Evolutionary conservation across 176 grass and related monocot species (phyloP), one percentile per base, ranked within the genome.

Genomic region (Phoenix dactylifera): DNA sequence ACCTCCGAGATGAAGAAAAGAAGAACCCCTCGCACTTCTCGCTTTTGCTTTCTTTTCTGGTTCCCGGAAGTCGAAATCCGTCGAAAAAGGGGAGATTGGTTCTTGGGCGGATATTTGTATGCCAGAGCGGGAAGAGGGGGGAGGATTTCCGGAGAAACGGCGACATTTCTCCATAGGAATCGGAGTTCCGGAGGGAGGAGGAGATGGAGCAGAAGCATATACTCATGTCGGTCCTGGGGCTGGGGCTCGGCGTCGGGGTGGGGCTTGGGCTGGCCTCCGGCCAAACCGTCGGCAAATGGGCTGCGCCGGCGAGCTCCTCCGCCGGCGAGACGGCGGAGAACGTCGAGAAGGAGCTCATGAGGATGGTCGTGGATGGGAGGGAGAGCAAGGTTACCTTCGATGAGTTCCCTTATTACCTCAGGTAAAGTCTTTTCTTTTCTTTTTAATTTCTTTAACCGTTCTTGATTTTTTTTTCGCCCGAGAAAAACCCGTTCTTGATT

Each of bases 201-300:
- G 48, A 15, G 57, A 95, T 91, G 93, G 93, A 97, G 84, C 87
- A 97, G 77, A 92, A 75, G 84, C 83, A 57, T 51, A 62, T 97
- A 20, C 18, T 97, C 18, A 78, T 90, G 23, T 97, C 93, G 61
- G 93, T 87, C 12, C 70, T 97, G 17, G 74, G 87, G 19, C 79
- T 97, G 1, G 92, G 35, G 35, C 9, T 95, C 23, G 86, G 90
- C 20, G 20, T 20, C 20, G 71, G 87, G 19, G 76, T 97, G 1
- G 92, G 35, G 35, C 35, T 95, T 18, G 86, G 90, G 0, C 35
- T 89, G 52, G 82, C 86, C 17, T 84, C 86, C 4, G 74, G 76
- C 10, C 63, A 52, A 50, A 50, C 50, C 16, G 63, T 66, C 22
- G 50, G 63, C 4, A 26, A 66, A 61, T 83, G 85, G 85, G 61